These are phyloP conservation scores for Puya raimondii DNA, from an alignment of 176 grass and related monocot species.

Conservation along the genomic window DNA sequence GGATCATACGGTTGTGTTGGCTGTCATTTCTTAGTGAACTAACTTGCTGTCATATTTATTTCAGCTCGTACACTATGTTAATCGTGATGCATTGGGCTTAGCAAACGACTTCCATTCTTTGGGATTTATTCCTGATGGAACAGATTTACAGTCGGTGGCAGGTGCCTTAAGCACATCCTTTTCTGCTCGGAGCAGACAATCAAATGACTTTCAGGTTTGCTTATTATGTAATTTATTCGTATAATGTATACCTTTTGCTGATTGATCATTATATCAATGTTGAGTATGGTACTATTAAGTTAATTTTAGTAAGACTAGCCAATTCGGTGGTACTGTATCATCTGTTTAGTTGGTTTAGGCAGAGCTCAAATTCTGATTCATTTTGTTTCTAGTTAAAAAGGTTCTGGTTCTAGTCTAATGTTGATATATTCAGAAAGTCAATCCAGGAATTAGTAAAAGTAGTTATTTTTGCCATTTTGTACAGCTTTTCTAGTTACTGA, in stretches of 20 bases:
- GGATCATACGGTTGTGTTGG: background rate
- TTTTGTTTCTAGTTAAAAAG: no score
- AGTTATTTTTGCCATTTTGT: no score
- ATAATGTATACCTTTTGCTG: background rate
- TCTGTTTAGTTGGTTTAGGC: no score
- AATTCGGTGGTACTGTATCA: no score
- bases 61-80: slow-evolving; percentile 95
- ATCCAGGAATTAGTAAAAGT: no score
- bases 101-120: slow-evolving; percentile 95
- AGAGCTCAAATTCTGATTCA: no score
- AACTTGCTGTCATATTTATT: slow-evolving; percentile 24
- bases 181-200: slow-evolving; percentile 54
- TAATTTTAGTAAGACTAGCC: no score
- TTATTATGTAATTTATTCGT: slow-evolving; percentile 5
- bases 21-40: slow-evolving; percentile 2
- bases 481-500: no score
- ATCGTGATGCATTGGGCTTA: slow-evolving; percentile 70
- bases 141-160: slow-evolving; percentile 63
- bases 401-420: no score
- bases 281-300: background rate
- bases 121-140: slow-evolving; percentile 90
- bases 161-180: slow-evolving; percentile 55
- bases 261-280: slow-evolving; percentile 11
- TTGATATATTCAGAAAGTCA: no score
- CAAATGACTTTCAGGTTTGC: slow-evolving; percentile 90